Conservation (phyloP, 805 yeast genomes). For the Yarrowia osloensis region DNA sequence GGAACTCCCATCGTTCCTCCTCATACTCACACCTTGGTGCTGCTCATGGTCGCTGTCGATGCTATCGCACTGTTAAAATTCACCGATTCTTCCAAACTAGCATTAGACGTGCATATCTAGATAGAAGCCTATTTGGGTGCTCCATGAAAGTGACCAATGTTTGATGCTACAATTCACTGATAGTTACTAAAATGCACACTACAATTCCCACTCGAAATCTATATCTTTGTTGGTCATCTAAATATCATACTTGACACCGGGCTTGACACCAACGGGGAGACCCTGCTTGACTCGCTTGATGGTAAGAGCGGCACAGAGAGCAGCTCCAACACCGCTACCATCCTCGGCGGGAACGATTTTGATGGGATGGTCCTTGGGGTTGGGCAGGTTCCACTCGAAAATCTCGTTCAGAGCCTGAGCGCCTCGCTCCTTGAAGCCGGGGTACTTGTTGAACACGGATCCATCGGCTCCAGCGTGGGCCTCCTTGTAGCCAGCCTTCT, state of each 20-base stretch:
- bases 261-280: constrained; percentile 41
- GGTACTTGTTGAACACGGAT: constrained; percentile 91
- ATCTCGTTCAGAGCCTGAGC: constrained; percentile 86
- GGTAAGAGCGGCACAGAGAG: constrained; percentile 94
- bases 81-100: constrained; percentile 2
- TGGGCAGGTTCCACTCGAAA: constrained; percentile 67
- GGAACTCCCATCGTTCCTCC: background rate
- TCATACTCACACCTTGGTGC: constrained; percentile 21
- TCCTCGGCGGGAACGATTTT: constrained; percentile 91
- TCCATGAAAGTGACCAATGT: no score
- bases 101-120: background rate
- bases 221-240: constrained; percentile 4
- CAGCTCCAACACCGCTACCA: constrained; percentile 99
- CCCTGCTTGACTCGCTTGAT: constrained; percentile 74
- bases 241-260: constrained; percentile 24
- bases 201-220: background rate
- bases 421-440: constrained; percentile 86
- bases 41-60: constrained; percentile 15
- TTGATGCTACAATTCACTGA: no score
- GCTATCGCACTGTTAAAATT: background rate
- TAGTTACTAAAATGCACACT: no score
- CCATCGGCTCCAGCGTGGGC: constrained; percentile 96
- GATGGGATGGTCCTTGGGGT: constrained; percentile 70
- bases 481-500: constrained; percentile 70
- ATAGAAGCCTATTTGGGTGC: background rate